Evolutionary conservation across 768 basidiomycete species (phyloP).

Genomic region (Pulveroboletus sp.): DNA sequence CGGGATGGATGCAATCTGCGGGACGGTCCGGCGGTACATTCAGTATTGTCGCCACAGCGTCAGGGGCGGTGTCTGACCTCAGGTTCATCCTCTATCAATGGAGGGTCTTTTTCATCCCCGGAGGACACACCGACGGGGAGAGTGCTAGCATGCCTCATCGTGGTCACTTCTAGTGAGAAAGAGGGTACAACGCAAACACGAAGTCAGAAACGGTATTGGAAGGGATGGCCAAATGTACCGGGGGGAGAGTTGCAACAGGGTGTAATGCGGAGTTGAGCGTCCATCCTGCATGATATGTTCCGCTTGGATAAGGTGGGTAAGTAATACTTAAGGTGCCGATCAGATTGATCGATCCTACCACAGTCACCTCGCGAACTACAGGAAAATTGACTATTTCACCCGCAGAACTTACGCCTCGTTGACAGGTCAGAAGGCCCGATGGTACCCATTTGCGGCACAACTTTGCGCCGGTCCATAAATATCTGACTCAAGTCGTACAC

Average conservation of each 20-base stretch:
- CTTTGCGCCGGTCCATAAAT: not conserved
- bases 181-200: not conserved
- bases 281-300: slow-evolving; percentile 8
- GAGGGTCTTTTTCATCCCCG: not conserved
- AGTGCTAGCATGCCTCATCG: slow-evolving; percentile 4
- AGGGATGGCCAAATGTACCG: not conserved
- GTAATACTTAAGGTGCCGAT: not conserved
- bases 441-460: slow-evolving; percentile 2
- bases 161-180: not conserved
- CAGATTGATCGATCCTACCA: slow-evolving; percentile 11
- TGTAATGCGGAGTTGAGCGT: slow-evolving; percentile 1
- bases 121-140: not conserved
- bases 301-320: not conserved
- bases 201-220: slow-evolving; percentile 1
- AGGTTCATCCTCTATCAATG: slow-evolving; percentile 1
- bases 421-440: slow-evolving; percentile 7
- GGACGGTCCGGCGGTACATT: not conserved
- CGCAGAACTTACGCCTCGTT: slow-evolving; percentile 21
- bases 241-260: not conserved
- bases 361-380: not conserved
- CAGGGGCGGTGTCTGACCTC: slow-evolving; percentile 10
- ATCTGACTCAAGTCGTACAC: not conserved
- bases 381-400: not conserved
- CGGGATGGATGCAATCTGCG: slow-evolving; percentile 1
- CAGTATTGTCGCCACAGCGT: not conserved